These are phyloP conservation scores for Acer negundo DNA, from an alignment of 345 rosid species.

Conservation along the genomic window DNA sequence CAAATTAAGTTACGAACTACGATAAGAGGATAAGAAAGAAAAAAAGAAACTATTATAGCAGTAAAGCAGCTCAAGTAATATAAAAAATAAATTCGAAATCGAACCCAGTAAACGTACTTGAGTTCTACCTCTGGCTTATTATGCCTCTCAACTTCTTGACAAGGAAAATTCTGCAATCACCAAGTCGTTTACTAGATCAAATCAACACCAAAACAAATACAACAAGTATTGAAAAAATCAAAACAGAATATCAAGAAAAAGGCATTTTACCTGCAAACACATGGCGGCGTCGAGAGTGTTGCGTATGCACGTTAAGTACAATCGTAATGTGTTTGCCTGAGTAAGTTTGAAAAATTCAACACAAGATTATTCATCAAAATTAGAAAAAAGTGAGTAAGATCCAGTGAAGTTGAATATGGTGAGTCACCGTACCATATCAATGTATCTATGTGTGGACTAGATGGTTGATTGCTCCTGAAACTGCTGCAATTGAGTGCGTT, in stretches of 20 bases:
- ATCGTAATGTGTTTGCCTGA: constrained; percentile 71
- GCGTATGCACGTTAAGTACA: constrained; percentile 82
- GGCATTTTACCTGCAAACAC: constrained; percentile 78
- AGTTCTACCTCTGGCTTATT: constrained; percentile 99
- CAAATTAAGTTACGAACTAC: too few species aligned
- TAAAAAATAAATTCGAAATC: background rate
- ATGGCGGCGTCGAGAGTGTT: constrained; percentile 93
- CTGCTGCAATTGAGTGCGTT: background rate
- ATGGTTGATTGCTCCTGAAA: background rate
- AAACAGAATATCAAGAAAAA: background rate
- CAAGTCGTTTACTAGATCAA: background rate
- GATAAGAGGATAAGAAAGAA: too few species aligned
- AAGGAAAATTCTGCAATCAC: constrained; percentile 84
- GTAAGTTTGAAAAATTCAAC: constrained; percentile 3
- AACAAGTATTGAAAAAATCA: background rate
- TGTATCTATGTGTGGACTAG: background rate
- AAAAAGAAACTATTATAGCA: background rate
- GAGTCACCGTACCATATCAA: background rate
- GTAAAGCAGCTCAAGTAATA: background rate
- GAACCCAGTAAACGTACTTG: constrained; percentile 58
- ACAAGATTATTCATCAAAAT: background rate
- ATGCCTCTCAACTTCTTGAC: constrained; percentile 99
- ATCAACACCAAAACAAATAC: constrained; percentile 16
- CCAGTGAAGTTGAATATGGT: background rate
- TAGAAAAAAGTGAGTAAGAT: background rate